Conservation (phyloP, 202 grass and related monocot genomes). For the Miscanthus sacchariflorus region DNA sequence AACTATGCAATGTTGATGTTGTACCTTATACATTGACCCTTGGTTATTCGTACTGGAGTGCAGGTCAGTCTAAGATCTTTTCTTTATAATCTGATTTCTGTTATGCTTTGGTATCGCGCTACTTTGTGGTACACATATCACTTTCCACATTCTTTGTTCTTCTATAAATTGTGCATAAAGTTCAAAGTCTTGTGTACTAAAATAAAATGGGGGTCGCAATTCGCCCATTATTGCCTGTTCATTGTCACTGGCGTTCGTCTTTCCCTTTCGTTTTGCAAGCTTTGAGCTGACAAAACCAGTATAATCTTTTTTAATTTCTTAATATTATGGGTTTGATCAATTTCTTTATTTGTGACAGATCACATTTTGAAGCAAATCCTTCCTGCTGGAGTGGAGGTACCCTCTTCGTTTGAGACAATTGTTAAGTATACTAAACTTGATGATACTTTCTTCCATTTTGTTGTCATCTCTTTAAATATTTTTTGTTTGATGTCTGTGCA, state of each 20-base stretch:
- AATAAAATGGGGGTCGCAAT: not conserved
- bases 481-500: conserved; percentile 54
- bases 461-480: conserved; percentile 34
- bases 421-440: conserved; percentile 71
- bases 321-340: not conserved
- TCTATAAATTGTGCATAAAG: not conserved
- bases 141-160: conserved; percentile 1
- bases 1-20: conserved; percentile 76
- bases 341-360: conserved; percentile 58
- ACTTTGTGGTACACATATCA: not conserved
- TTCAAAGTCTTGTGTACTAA: not conserved
- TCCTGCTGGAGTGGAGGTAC: conserved; percentile 81
- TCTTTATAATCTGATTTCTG: conserved; percentile 23
- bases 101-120: not conserved
- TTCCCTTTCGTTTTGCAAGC: not conserved
- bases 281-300: conserved; percentile 8
- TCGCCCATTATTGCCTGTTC: not conserved
- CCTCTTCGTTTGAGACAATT: conserved; percentile 99
- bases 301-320: not conserved
- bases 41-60: conserved; percentile 91
- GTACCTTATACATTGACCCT: conserved; percentile 81
- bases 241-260: conserved; percentile 2
- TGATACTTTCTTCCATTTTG: conserved; percentile 27
- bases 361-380: conserved; percentile 92
- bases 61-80: conserved; percentile 68